phyloP scores from a whole-genome alignment of 805 yeast genomes.

The Clavispora vitiphila region DNA sequence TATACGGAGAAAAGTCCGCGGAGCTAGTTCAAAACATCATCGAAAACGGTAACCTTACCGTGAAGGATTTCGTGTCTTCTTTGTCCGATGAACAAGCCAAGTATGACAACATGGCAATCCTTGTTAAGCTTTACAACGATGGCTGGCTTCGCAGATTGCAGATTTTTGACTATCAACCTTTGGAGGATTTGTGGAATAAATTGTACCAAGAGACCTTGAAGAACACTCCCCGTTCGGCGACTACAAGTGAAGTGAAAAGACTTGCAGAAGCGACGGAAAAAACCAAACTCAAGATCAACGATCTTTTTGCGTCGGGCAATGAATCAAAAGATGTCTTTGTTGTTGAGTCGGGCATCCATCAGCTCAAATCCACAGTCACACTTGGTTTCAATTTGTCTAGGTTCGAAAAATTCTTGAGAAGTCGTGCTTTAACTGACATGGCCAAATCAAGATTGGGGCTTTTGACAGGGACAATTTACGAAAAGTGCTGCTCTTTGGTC shows the following conservation, averaged over 20 bases:
- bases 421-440: constrained; percentile 55
- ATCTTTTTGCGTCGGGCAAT: constrained; percentile 28
- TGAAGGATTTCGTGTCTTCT: constrained; percentile 39
- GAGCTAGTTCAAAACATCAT: constrained; percentile 65
- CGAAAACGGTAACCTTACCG: constrained; percentile 62
- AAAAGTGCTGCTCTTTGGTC: constrained; percentile 47
- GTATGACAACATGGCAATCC: constrained; percentile 20
- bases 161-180: constrained; percentile 27
- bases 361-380: constrained; percentile 46
- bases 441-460: constrained; percentile 68
- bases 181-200: constrained; percentile 35
- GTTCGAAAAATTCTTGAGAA: constrained; percentile 62
- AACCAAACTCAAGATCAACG: constrained; percentile 36
- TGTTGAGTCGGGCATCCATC: constrained; percentile 31
- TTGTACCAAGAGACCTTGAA: constrained; percentile 32
- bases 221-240: constrained; percentile 30
- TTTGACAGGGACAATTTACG: constrained; percentile 61
- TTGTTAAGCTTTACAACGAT: constrained; percentile 26
- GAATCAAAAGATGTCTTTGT: constrained; percentile 21
- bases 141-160: constrained; percentile 35
- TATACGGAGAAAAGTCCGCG: constrained; percentile 43
- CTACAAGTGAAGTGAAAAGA: constrained; percentile 37
- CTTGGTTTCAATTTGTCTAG: constrained; percentile 61
- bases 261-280: constrained; percentile 57
- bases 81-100: constrained; percentile 18